Base-by-base conservation (phyloP, 83 land plant genomes). In the Diphasiastrum complanatum region DNA sequence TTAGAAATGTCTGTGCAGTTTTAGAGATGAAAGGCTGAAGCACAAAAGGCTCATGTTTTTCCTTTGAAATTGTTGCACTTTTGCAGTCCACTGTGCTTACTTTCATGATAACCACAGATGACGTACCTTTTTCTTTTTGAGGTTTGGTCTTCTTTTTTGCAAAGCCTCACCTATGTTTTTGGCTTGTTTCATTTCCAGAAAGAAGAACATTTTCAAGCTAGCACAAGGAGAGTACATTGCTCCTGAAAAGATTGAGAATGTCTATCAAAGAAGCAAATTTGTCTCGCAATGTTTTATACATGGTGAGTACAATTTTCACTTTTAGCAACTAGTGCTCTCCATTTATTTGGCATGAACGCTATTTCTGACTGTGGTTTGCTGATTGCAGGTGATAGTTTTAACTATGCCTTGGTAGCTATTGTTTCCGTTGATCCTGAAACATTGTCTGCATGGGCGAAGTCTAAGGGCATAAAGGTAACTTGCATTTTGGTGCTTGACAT, bases 171-270 rank as follows among this genome's bases (percentile, higher is more conserved):
- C 41, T 38, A 38, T 61, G 38, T 61, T 4, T n/a, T 27, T 22
- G 22, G 11, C 16, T n/a, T n/a, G n/a, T 41, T 41, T 0, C 45
- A 12, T 22, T 45, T 37, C 25, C 84, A 93, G 99, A 82, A 93
- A 93, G 74, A 93, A 93, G 81, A 93, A 93, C 63, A 95, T 95
- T 37, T 95, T 95, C 61, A 95, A 95, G 84, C 72, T 95, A 75
- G 93, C 97, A 30, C 99, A 95, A 70, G 97, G 99, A 36, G 99
- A 95, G 68, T 95, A 95, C 73, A 90, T 95, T 48, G 99, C 99
- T 23, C 97, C 99, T 10, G 99, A 95, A 75, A 95, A 95, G 75
- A 86, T 95, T 49, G 99, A 95, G 66, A 95, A 90, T 72, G 99
- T 89, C 2, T 95, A 95, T 75, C 77, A 82, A 25, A 79, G 80